Evolutionary conservation across 1,284 basidiomycete species (phyloP).

Genomic region (Uromyces viciae-fabae): DNA sequence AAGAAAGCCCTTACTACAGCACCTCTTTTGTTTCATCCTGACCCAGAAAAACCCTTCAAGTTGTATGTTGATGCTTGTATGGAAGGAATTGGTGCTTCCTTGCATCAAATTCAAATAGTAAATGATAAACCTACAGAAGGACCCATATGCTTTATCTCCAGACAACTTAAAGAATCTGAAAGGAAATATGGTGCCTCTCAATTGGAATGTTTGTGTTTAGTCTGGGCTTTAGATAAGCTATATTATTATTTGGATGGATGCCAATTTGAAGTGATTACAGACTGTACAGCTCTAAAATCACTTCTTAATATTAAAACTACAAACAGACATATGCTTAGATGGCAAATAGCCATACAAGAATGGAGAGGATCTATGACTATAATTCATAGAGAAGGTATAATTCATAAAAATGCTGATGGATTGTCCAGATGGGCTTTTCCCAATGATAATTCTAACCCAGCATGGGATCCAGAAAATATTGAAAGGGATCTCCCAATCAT

Average conservation of each 20-base stretch:
- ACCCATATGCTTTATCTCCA: background rate
- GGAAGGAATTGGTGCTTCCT: background rate
- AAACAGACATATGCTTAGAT: background rate
- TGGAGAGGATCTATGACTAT: background rate
- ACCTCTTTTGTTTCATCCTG: background rate
- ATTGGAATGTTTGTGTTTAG: slow-evolving; percentile 1
- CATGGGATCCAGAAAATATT: background rate
- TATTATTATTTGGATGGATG: slow-evolving; percentile 7
- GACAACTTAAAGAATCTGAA: background rate
- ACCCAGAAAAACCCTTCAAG: background rate
- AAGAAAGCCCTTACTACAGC: background rate
- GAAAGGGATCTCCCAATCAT: background rate
- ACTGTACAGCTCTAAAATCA: background rate
- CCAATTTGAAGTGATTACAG: background rate
- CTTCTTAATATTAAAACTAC: background rate
- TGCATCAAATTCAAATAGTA: background rate
- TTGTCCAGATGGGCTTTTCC: background rate
- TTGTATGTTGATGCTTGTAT: background rate
- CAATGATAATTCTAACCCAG: background rate
- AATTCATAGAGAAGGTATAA: background rate
- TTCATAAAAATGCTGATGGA: background rate
- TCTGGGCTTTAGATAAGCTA: background rate
- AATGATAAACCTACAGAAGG: background rate
- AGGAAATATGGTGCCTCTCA: background rate
- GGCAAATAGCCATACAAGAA: background rate